Conservation (phyloP, 192 early-diverging fungal species). For the Gamsiella multidivaricata region DNA sequence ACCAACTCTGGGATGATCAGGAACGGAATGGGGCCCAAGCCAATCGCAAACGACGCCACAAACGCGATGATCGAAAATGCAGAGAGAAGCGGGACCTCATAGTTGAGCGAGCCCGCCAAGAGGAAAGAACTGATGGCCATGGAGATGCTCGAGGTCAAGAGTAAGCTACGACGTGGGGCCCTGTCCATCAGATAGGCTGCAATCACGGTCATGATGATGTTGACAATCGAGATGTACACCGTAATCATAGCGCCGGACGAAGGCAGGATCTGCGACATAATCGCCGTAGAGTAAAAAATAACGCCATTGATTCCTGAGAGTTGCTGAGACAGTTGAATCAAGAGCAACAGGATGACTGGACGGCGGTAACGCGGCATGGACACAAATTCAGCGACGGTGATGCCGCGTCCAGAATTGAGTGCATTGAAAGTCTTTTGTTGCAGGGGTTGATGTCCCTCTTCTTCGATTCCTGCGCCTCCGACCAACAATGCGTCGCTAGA, state of each 20-base stretch:
- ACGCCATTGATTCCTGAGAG: constrained; percentile 92
- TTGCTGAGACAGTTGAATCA: constrained; percentile 86
- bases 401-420: constrained; percentile 10
- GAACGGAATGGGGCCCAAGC: constrained; percentile 88
- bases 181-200: constrained; percentile 81
- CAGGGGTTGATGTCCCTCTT: constrained; percentile 5
- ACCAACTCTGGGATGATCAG: constrained; percentile 79
- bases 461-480: not conserved
- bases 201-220: constrained; percentile 77
- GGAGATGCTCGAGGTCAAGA: constrained; percentile 67
- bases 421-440: constrained; percentile 16
- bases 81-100: constrained; percentile 65
- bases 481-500: constrained; percentile 23
- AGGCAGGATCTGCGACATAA: constrained; percentile 72
- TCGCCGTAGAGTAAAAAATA: constrained; percentile 85
- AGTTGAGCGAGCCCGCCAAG: constrained; percentile 68
- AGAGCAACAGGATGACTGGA: constrained; percentile 70
- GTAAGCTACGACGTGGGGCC: constrained; percentile 75
- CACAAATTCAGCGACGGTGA: constrained; percentile 59
- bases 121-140: constrained; percentile 71
- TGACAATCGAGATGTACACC: constrained; percentile 80
- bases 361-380: constrained; percentile 64
- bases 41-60: constrained; percentile 83
- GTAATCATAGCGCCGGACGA: constrained; percentile 77
- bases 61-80: constrained; percentile 76